Evolutionary conservation across 495 filamentous ascomycete species (phyloP), one percentile per base, ranked within the genome.

Genomic region (Xylaria grammica): DNA sequence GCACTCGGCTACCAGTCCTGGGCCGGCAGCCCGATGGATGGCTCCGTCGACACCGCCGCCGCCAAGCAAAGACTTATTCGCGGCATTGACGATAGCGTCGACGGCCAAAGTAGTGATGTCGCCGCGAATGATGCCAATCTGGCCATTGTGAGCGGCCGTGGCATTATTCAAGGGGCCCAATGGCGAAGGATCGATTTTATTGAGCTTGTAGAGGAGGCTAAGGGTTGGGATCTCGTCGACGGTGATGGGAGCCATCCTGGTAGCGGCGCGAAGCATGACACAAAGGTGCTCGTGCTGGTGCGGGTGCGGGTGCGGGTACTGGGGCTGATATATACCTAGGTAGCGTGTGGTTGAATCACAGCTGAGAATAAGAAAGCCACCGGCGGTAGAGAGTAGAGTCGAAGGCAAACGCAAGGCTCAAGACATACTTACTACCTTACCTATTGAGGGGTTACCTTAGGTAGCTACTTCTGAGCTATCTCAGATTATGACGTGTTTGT

Each of bases 61-160:
- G 52, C 92, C 91, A 3, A 91, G 81, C 0, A 99, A 84, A 8
- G 84, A 87, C 19, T 78, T 75, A 73, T 97, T 97, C 22, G 95
- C 94, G 10, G 95, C 94, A 75, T 98, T 97, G 71, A 97, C 94
- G 69, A 97, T 97, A 62, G 88, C 89, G 67, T 91, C 92, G 34
- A 93, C 86, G 46, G 81, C 74, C 17, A 99, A 85, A 13, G 79
- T 89, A 15, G 94, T 97, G 76, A 99, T 97, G 74, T 97, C 94
- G 51, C 84, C 81, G 57, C 86, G 86, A 66, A 95, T 82, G 32
- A 91, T 74, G 26, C 84, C 83, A 65, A 99, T 80, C 54, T 83
- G 88, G 70, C 88, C 79, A 75, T 99, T 99, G 73, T 91, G 76
- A 9, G 72, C 56, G 0, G 75, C 7, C 0, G 74, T 68, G 2